Evolutionary conservation across 208 protist species (phyloP).

Genomic region (Crithidia brevicula): DNA sequence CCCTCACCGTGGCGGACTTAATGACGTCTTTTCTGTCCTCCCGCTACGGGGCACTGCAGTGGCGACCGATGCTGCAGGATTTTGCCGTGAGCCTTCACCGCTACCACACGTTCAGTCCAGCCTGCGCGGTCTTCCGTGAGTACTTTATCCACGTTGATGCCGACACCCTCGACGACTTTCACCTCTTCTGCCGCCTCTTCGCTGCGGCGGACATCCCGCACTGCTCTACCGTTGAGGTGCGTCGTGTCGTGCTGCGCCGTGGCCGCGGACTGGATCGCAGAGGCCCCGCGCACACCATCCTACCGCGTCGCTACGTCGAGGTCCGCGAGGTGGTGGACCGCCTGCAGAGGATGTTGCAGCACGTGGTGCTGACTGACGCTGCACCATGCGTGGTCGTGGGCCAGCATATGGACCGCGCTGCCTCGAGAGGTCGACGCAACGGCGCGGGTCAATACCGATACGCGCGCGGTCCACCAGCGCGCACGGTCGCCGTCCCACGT

Average conservation of each 20-base stretch:
- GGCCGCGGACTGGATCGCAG: too few relatives aligned
- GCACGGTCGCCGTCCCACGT: background rate
- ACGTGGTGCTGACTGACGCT: slow-evolving; percentile 28
- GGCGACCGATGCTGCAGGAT: slow-evolving; percentile 47
- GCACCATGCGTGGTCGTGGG: slow-evolving; percentile 23
- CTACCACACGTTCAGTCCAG: slow-evolving; percentile 39
- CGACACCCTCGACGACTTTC: slow-evolving; percentile 35
- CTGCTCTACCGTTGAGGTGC: slow-evolving; percentile 27
- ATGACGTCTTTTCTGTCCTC: slow-evolving; percentile 32
- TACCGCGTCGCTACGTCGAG: slow-evolving; percentile 51
- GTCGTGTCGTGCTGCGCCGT: slow-evolving; percentile 24
- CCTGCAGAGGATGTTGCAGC: slow-evolving; percentile 33
- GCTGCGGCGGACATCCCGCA: slow-evolving; percentile 25
- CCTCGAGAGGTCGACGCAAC: too few relatives aligned
- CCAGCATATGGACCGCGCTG: background rate
- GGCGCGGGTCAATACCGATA: slow-evolving; percentile 5
- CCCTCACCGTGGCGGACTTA: slow-evolving; percentile 42
- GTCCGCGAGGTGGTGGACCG: slow-evolving; percentile 32
- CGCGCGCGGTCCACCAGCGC: background rate
- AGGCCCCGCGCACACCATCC: slow-evolving; percentile 49
- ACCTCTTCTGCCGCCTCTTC: slow-evolving; percentile 38
- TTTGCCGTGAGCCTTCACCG: slow-evolving; percentile 42
- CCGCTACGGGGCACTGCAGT: slow-evolving; percentile 46
- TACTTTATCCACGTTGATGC: slow-evolving; percentile 47
- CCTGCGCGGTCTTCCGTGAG: slow-evolving; percentile 46